phyloP scores from a whole-genome alignment of 2,329 filamentous ascomycete species.

The Arthrobotrys sphaeroides region DNA sequence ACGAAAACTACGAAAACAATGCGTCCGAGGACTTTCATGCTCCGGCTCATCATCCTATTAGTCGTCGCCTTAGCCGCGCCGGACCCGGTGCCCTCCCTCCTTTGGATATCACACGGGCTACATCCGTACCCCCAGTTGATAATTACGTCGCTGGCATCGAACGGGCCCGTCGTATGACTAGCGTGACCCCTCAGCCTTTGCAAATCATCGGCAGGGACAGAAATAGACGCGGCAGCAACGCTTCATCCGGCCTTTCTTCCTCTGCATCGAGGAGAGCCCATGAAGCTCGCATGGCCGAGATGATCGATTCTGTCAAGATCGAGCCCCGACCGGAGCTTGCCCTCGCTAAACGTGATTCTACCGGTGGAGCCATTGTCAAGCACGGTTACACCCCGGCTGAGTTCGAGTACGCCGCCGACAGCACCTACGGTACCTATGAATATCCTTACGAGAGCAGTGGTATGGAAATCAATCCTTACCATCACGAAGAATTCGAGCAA shows the following conservation, averaged over 20 bases:
- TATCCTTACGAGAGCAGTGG: conserved; percentile 51
- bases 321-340: conserved; percentile 44
- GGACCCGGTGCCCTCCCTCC: conserved; percentile 54
- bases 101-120: conserved; percentile 55
- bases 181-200: conserved; percentile 54
- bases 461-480: conserved; percentile 53
- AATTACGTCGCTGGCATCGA: conserved; percentile 48
- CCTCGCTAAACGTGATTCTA: conserved; percentile 46
- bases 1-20: conserved; percentile 53
- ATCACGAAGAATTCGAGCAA: conserved; percentile 52
- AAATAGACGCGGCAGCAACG: conserved; percentile 55
- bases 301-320: conserved; percentile 53
- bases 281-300: conserved; percentile 52
- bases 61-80: conserved; percentile 54
- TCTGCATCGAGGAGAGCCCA: conserved; percentile 55
- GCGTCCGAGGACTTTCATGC: conserved; percentile 52
- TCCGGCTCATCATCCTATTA: conserved; percentile 53
- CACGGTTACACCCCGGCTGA: conserved; percentile 40
- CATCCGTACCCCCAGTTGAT: conserved; percentile 56
- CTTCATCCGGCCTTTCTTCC: conserved; percentile 54
- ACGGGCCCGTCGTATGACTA: conserved; percentile 55
- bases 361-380: conserved; percentile 36
- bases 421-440: conserved; percentile 27
- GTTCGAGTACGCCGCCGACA: conserved; percentile 44
- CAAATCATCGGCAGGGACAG: conserved; percentile 48